Evolutionary conservation across 116 monocot species (phyloP).

Genomic region (Iris pallida): DNA sequence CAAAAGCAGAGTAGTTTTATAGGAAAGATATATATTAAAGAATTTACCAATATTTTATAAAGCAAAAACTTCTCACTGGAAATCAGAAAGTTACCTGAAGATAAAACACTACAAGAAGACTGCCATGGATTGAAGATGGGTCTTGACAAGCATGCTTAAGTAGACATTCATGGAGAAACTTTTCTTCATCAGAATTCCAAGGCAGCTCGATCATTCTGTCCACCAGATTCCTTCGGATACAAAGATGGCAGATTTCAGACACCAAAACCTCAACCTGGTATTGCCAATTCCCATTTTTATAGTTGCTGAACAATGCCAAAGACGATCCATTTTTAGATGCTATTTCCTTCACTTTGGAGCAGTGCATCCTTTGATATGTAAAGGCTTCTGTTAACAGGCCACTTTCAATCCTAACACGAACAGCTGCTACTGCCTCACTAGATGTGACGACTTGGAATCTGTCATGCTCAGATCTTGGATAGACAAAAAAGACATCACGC

Average conservation of each 20-base stretch:
- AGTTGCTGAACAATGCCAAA: conserved; percentile 4
- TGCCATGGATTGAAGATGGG: conserved; percentile 55
- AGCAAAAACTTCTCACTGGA: no score
- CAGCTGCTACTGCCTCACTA: conserved; percentile 57
- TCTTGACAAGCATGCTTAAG: conserved; percentile 52
- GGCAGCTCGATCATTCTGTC: conserved; percentile 97
- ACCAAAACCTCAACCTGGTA: conserved; percentile 64
- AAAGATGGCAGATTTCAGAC: conserved; percentile 72
- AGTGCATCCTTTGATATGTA: conserved; percentile 76
- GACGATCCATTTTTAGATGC: conserved; percentile 18
- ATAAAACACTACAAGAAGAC: conserved; percentile 89
- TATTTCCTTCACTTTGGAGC: conserved; percentile 50
- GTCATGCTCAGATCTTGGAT: conserved; percentile 32
- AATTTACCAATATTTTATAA: no score
- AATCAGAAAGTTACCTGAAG: conserved; percentile 58
- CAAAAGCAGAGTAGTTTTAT: no score
- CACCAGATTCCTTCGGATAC: conserved; percentile 69
- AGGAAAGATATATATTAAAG: no score
- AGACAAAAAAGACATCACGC: conserved; percentile 49
- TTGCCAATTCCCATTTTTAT: conserved; percentile 30
- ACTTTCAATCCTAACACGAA: conserved; percentile 82
- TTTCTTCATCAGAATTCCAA: conserved; percentile 85
- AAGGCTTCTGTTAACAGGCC: conserved; percentile 86
- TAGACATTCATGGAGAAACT: conserved; percentile 69
- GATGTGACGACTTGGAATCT: conserved; percentile 27